Percentiles rank a stretch among this genome's conserved stretches.
These are phyloP conservation scores for Sporothrix euskadiensis DNA, from an alignment of 2,329 filamentous ascomycete genomes.

Conservation along the genomic window DNA sequence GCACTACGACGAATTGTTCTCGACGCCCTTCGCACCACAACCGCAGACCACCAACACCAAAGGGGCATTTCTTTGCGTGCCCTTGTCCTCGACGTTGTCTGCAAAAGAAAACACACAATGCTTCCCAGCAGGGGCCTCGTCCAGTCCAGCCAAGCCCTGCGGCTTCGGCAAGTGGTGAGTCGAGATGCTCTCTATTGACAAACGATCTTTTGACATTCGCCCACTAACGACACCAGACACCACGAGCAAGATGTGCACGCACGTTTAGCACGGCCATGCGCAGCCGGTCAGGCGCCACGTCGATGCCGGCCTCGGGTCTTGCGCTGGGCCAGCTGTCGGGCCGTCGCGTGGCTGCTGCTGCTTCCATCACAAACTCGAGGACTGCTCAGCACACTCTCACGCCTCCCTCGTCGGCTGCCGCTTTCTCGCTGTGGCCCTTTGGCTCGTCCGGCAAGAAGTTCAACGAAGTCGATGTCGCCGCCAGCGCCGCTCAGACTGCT, in stretches of 20 bases:
- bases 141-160: conserved; percentile 48
- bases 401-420: conserved; percentile 27
- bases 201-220: not conserved
- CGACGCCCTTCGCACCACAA: not conserved
- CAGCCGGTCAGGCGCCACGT: conserved; percentile 28
- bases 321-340: conserved; percentile 25
- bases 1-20: not conserved
- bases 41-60: not conserved
- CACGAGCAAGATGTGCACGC: conserved; percentile 18
- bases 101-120: conserved; percentile 42
- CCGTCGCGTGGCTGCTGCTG: conserved; percentile 25
- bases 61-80: not conserved
- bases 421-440: conserved; percentile 33
- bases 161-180: conserved; percentile 43
- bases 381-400: not conserved
- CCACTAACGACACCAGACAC: not conserved
- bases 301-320: not conserved
- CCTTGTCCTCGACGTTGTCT: not conserved
- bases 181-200: conserved; percentile 10
- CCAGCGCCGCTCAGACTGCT: not conserved
- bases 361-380: not conserved
- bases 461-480: conserved; percentile 15
- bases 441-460: conserved; percentile 14
- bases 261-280: conserved; percentile 39
- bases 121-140: conserved; percentile 56